Evolutionary conservation across 2,329 filamentous ascomycete genomes (phyloP), one percentile per base, ranked within the genome.

Genomic region (Lachnellula occidentalis): DNA sequence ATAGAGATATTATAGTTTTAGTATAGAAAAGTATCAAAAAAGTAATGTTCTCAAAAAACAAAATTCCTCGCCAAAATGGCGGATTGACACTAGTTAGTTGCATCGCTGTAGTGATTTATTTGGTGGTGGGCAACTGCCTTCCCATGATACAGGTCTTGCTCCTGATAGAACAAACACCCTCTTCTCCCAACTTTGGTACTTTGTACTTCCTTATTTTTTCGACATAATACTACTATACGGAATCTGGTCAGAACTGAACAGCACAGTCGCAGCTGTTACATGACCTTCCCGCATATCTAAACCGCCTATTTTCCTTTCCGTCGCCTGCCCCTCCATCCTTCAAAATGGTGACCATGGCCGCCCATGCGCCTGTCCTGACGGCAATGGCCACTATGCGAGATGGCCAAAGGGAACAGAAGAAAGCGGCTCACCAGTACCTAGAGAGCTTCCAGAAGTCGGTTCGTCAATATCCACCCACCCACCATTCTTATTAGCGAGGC

Each of bases 361-460:
- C 77, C 67, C 85, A 84, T 71, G 77, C 78, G 74, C 88, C 90
- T 68, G 90, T 99, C 64, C 79, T 97, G 66, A 85, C 87, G 64
- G 94, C 92, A 60, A 86, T 97, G 74, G 82, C 86, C 69, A 94
- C 92, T 60, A 96, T 99, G 92, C 86, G 91, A 70, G 88, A 87
- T 73, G 87, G 85, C 63, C 85, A 92, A 69, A 82, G 87, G 67
- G 81, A 87, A 62, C 83, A 88, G 69, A 97, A 97, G 78, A 86
- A 87, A 71, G 87, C 91, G 72, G 92, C 90, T 57, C 92, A 96
- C 70, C 85, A 92, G 70, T 99, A 87, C 71, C 79, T 99, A 57
- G 89, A 95, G 74, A 86, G 84, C 65, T 99, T 97, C 74, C 94
- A 99, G 81, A 99, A 99, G 83, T 97, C 94, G 72, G 92, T 96